Evolutionary conservation across 495 filamentous ascomycete genomes (phyloP).

Genomic region (Talaromyces borbonicus): DNA sequence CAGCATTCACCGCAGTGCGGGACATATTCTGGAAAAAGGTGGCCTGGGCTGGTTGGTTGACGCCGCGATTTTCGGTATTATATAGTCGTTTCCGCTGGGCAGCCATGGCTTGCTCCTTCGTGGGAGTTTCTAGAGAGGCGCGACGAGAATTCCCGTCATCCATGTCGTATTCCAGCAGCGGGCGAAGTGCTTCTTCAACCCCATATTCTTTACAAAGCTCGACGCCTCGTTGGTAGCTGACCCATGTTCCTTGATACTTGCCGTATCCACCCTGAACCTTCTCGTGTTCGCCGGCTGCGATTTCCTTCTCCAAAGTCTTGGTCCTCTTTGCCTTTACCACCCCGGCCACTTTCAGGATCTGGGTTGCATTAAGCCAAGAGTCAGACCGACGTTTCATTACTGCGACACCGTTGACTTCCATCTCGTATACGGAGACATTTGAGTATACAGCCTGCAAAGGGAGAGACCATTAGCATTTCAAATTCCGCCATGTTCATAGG

Average conservation of each 20-base stretch:
- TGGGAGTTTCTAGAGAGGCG: slow-evolving; percentile 71
- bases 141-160: slow-evolving; percentile 59
- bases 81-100: slow-evolving; percentile 90
- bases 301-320: slow-evolving; percentile 96
- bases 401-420: slow-evolving; percentile 84
- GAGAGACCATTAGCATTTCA: slow-evolving; percentile 6
- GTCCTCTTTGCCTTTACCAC: slow-evolving; percentile 95
- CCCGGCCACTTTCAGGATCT: slow-evolving; percentile 91
- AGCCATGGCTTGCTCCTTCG: slow-evolving; percentile 99
- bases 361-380: slow-evolving; percentile 89
- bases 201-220: slow-evolving; percentile 91
- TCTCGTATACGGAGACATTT: slow-evolving; percentile 89
- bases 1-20: slow-evolving; percentile 78
- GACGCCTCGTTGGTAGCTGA: slow-evolving; percentile 79
- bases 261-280: slow-evolving; percentile 98
- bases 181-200: slow-evolving; percentile 76
- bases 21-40: slow-evolving; percentile 97
- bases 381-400: slow-evolving; percentile 92
- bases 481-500: neutral
- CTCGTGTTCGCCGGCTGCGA: slow-evolving; percentile 88
- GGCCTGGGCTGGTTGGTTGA: slow-evolving; percentile 55
- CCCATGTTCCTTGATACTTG: slow-evolving; percentile 98
- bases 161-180: slow-evolving; percentile 83
- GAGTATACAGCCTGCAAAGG: slow-evolving; percentile 77
- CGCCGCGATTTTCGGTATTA: slow-evolving; percentile 54